These are phyloP conservation scores for Cercospora canescens DNA, from an alignment of 2,329 filamentous ascomycete species.

Conservation along the genomic window DNA sequence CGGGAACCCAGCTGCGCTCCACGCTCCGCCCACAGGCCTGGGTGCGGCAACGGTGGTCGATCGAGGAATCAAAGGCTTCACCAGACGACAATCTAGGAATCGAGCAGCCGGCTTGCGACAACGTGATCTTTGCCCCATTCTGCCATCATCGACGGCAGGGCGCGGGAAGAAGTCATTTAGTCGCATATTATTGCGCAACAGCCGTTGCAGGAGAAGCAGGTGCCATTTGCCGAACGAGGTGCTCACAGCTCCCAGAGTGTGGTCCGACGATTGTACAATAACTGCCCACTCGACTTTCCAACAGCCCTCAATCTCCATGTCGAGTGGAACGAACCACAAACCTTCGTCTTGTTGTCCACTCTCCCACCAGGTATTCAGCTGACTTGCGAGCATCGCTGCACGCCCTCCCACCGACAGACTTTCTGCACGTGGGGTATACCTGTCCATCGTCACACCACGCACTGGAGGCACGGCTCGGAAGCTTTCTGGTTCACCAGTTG, in stretches of 20 bases:
- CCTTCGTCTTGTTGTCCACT: constrained; percentile 18
- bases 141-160: constrained; percentile 9
- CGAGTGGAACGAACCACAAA: constrained; percentile 20
- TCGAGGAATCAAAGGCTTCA: constrained; percentile 13
- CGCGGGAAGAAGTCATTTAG: constrained; percentile 16
- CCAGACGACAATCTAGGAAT: constrained; percentile 25
- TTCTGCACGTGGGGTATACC: background rate
- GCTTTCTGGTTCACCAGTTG: constrained; percentile 1
- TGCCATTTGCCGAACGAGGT: constrained; percentile 12
- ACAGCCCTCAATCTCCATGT: constrained; percentile 20
- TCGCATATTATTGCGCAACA: constrained; percentile 24
- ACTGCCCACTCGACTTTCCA: constrained; percentile 10
- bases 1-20: constrained; percentile 9
- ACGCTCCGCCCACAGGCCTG: constrained; percentile 10
- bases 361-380: constrained; percentile 5
- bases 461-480: background rate
- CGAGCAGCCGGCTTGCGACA: constrained; percentile 19
- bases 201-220: constrained; percentile 18
- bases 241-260: constrained; percentile 7
- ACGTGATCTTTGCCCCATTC: constrained; percentile 11
- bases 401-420: constrained; percentile 1
- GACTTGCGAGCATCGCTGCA: constrained; percentile 11
- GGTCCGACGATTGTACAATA: constrained; percentile 21
- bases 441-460: constrained; percentile 2
- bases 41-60: constrained; percentile 20